Evolutionary conservation across 306 rosid genomes (phyloP).

Genomic region (Carpinus viminea): DNA sequence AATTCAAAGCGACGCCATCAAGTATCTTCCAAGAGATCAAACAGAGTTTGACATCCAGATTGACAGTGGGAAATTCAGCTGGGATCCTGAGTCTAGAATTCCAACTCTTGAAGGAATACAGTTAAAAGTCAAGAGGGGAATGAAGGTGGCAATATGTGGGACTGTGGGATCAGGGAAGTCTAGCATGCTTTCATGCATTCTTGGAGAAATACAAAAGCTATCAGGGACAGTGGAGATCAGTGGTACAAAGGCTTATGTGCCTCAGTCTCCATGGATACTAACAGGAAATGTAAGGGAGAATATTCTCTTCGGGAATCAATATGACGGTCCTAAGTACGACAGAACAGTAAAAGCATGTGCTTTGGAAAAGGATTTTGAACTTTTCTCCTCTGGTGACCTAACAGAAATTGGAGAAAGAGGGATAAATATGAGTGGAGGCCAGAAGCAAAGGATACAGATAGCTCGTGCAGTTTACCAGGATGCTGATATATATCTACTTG

Average conservation of each 20-base stretch:
- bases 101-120: conserved; percentile 67
- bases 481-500: conserved; percentile 84
- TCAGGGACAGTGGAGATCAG: conserved; percentile 77
- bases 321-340: conserved; percentile 50
- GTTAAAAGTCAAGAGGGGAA: conserved; percentile 80
- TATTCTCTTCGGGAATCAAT: conserved; percentile 77
- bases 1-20: conserved; percentile 67
- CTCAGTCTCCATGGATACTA: conserved; percentile 91
- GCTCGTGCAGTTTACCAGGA: conserved; percentile 92
- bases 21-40: conserved; percentile 52
- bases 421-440: conserved; percentile 98
- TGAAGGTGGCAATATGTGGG: conserved; percentile 96
- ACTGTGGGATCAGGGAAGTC: conserved; percentile 94
- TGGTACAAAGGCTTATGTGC: conserved; percentile 91
- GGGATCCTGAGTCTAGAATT: conserved; percentile 58
- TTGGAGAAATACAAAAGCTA: conserved; percentile 80
- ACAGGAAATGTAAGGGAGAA: conserved; percentile 86
- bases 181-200: conserved; percentile 67
- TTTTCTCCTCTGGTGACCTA: conserved; percentile 73
- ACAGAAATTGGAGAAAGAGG: conserved; percentile 98
- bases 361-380: conserved; percentile 79
- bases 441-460: conserved; percentile 92
- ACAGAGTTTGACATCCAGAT: conserved; percentile 64
- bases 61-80: conserved; percentile 74
- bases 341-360: conserved; percentile 86